Evolutionary conservation across 2,329 filamentous ascomycete genomes (phyloP).

Genomic region (Penicillium sp.): DNA sequence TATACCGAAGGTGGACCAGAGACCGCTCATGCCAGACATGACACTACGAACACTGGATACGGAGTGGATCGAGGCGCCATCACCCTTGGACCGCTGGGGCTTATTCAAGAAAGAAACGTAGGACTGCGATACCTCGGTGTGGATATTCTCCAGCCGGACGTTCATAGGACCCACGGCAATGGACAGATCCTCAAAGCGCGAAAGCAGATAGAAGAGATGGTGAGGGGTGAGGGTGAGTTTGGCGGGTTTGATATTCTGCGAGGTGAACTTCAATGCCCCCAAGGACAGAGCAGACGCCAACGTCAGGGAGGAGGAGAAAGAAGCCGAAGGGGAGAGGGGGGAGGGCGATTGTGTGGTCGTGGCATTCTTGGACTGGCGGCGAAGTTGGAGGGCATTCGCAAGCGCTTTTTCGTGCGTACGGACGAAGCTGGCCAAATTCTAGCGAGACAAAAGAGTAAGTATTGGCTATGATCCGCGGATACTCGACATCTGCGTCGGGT

Average conservation of each 20-base stretch:
- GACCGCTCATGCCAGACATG: constrained; percentile 90
- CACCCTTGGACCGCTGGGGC: constrained; percentile 74
- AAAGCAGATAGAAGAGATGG: constrained; percentile 93
- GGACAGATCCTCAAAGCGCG: constrained; percentile 86
- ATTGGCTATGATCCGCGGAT: neutral
- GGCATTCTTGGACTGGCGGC: constrained; percentile 66
- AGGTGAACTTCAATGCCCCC: constrained; percentile 77
- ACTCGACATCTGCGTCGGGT: neutral
- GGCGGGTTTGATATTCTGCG: constrained; percentile 78
- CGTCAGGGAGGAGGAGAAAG: constrained; percentile 64
- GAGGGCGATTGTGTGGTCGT: constrained; percentile 50
- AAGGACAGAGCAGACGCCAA: constrained; percentile 83
- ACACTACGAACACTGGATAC: constrained; percentile 95
- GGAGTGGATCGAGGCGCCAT: constrained; percentile 87
- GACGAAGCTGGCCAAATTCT: constrained; percentile 96
- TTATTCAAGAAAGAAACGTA: constrained; percentile 94
- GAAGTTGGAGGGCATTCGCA: constrained; percentile 87
- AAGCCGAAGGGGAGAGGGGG: constrained; percentile 52
- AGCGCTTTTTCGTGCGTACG: constrained; percentile 95
- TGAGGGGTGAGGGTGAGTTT: constrained; percentile 92
- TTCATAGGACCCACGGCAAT: constrained; percentile 95
- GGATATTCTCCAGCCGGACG: constrained; percentile 87
- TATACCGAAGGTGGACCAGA: constrained; percentile 86
- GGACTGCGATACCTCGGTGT: constrained; percentile 76
- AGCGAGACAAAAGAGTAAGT: constrained; percentile 8